Base-by-base conservation (phyloP, 768 basidiomycete genomes). In the Thelephora aurantiotincta region DNA sequence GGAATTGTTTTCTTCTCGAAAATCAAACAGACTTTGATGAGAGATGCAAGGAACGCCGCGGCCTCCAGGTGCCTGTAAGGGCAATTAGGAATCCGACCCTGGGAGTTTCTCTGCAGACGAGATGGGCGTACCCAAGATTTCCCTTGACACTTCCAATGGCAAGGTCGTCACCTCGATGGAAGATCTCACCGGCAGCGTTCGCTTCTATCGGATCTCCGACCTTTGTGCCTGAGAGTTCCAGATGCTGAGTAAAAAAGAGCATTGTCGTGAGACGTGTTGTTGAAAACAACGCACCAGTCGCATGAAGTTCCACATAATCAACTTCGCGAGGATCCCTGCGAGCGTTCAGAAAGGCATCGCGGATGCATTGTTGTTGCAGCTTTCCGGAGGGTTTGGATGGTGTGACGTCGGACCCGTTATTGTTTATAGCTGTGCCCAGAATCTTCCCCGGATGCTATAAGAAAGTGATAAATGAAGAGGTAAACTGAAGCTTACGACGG, bases 221-320 rank as follows among this genome's bases (percentile, higher is more conserved):
- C 33, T 67, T 63, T 1, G 74, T 74, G 2, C 63, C 63, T 59
- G 35, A 23, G 6, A 7, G 18, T 4, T 18, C 1, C 16, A 41
- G 6, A 44, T 12, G 33, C 0, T 22, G 16, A n/a, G 35, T 30
- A 22, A 34, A 44, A 22, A 34, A 44, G 26, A 19, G 36, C 30
- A 34, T n/a, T 6, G 14, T 20, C 16, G 14, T 16, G 41, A 48
- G 47, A 42, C 11, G 19, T 7, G 19, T 14, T 7, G 26, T 18
- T 9, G 16, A 7, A 16, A 19, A 42, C 3, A 14, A 48, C 52
- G 20, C 38, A 58, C 70, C 72, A n/a, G 74, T 74, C 16, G 69
- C 71, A 48, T 76, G 74, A 11, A 71, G 50, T 52, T 75, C 74
- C 0, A 75, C 61, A 50, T 62, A 75, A 49, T 73, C 72, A 2